Evolutionary conservation across 768 basidiomycete species (phyloP).

Genomic region (Serendipita sp.): DNA sequence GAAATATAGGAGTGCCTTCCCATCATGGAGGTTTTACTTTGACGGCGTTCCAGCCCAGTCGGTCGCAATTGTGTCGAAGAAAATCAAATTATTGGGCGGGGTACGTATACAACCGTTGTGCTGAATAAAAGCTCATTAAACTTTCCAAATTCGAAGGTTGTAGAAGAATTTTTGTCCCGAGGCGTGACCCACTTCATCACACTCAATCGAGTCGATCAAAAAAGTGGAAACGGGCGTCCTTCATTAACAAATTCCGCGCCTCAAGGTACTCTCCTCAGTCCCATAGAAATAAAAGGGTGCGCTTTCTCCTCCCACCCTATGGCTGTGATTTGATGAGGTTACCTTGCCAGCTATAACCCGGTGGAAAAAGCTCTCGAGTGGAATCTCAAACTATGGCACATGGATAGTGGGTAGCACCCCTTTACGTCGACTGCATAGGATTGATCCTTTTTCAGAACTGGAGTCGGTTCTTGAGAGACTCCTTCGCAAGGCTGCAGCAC

Average conservation of each 20-base stretch:
- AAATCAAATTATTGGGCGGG: constrained; percentile 26
- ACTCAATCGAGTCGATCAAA: constrained; percentile 18
- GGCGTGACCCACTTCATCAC: constrained; percentile 81
- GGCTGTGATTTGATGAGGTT: neutral
- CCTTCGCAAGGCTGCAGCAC: neutral
- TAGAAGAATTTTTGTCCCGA: constrained; percentile 80
- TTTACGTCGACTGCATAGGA: neutral
- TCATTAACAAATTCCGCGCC: neutral
- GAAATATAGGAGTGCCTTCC: constrained; percentile 79
- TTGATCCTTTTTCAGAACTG: neutral
- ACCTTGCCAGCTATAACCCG: neutral
- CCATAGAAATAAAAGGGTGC: neutral
- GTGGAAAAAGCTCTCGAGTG: neutral
- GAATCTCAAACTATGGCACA: neutral
- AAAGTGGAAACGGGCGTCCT: constrained; percentile 7
- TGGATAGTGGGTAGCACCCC: neutral
- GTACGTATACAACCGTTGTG: constrained; percentile 1
- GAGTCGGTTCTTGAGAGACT: neutral
- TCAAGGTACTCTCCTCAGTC: neutral
- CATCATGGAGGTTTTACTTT: constrained; percentile 71
- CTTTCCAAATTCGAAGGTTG: constrained; percentile 32
- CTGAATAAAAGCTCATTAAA: neutral
- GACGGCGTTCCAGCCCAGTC: constrained; percentile 41
- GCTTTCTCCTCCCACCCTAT: neutral
- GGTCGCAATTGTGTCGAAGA: constrained; percentile 22